Conservation (phyloP, 495 filamentous ascomycete genomes). For the Trichoderma virens region DNA sequence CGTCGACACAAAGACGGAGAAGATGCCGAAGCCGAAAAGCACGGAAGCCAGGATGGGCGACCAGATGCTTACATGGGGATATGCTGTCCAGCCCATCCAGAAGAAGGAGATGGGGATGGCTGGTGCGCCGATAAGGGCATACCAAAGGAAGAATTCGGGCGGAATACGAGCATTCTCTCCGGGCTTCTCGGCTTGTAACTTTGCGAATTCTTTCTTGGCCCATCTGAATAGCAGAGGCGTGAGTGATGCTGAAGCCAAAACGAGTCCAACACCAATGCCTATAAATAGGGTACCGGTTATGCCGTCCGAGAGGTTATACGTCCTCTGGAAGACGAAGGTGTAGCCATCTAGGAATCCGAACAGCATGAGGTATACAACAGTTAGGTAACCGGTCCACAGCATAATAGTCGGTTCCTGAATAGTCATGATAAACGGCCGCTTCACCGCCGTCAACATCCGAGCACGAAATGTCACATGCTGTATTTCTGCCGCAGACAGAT, state of each 20-base stretch:
- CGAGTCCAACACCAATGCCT: slow-evolving; percentile 48
- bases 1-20: slow-evolving; percentile 37
- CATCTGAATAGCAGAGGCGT: slow-evolving; percentile 49
- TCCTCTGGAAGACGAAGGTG: slow-evolving; percentile 53
- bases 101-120: slow-evolving; percentile 51
- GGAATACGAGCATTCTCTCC: slow-evolving; percentile 13
- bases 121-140: slow-evolving; percentile 49
- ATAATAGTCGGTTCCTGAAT: slow-evolving; percentile 65
- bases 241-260: slow-evolving; percentile 23
- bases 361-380: slow-evolving; percentile 56
- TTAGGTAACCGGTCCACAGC: slow-evolving; percentile 53
- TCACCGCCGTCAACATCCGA: slow-evolving; percentile 55
- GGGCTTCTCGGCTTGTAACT: slow-evolving; percentile 18
- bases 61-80: slow-evolving; percentile 39
- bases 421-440: slow-evolving; percentile 61
- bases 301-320: slow-evolving; percentile 46
- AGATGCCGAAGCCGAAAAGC: slow-evolving; percentile 23
- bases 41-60: slow-evolving; percentile 21
- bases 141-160: slow-evolving; percentile 53
- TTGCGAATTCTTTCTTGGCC: slow-evolving; percentile 40
- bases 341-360: slow-evolving; percentile 64
- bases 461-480: slow-evolving; percentile 54
- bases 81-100: slow-evolving; percentile 55
- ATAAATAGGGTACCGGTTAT: slow-evolving; percentile 51
- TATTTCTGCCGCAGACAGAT: slow-evolving; percentile 53